A percentile compares a stretch with the other conserved stretches of the same genome.
phyloP scores from a whole-genome alignment of 2,329 filamentous ascomycete genomes.

The Fusarium tupiense region DNA sequence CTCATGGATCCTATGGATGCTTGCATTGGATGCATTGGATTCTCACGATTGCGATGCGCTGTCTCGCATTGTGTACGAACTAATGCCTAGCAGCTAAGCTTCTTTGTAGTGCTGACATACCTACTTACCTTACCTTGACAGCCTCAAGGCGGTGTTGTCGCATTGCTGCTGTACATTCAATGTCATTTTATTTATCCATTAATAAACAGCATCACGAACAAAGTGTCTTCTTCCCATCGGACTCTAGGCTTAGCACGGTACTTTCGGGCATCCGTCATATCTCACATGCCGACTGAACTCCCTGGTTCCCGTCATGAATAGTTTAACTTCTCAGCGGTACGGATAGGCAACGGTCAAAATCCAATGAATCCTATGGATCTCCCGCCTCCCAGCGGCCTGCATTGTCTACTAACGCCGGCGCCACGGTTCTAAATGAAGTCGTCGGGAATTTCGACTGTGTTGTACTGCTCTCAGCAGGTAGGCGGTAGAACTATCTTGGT shows the following conservation, averaged over 20 bases:
- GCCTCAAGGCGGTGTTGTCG: slow-evolving; percentile 3
- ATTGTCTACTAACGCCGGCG: slow-evolving; percentile 13
- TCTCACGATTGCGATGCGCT: slow-evolving; percentile 3
- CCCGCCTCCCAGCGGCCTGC: slow-evolving; percentile 9
- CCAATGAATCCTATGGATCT: neutral
- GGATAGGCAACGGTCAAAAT: slow-evolving; percentile 23
- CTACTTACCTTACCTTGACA: neutral
- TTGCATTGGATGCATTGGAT: neutral
- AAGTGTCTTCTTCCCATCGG: neutral
- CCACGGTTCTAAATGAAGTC: slow-evolving; percentile 16
- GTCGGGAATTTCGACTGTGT: neutral
- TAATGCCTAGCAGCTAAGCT: neutral
- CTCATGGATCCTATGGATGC: neutral
- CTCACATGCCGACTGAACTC: neutral
- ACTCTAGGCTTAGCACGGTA: neutral
- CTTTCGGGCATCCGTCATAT: neutral
- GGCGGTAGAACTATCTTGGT: neutral
- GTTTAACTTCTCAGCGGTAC: slow-evolving; percentile 1
- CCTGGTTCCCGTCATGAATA: neutral
- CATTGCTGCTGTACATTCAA: neutral
- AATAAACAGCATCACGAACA: neutral
- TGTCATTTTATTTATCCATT: neutral
- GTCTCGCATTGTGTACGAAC: slow-evolving; percentile 16
- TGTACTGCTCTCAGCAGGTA: neutral
- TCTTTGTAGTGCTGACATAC: neutral